Evolutionary conservation across 768 basidiomycete species (phyloP), one percentile per base, ranked within the genome.

Genomic region (Lentinula detonsa): DNA sequence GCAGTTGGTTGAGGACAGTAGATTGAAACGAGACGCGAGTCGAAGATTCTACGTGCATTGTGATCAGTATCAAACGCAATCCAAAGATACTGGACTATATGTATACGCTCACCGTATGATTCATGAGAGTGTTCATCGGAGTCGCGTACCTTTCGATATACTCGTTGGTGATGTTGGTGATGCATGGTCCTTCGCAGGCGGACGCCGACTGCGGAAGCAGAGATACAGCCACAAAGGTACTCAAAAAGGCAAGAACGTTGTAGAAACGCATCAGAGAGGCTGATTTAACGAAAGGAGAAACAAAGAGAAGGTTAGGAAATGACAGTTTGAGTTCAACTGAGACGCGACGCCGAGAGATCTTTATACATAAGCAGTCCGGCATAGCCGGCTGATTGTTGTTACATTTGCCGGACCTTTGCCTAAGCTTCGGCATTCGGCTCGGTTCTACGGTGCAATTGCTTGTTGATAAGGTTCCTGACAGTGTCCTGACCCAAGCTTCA

Each of bases 171-270:
- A 85, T 81, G n/a, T 72, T 78, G 16, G 73, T 70, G 60, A 86
- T 87, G 68, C 90, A 91, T 34, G 84, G 81, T 23, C 84, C 85
- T 76, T 91, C 90, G 69, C 90, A 92, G 33, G 85, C 84, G 40
- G 68, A 66, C 61, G 81, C 78, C 45, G 75, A 67, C 66, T 72
- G 67, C 49, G 78, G 75, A 65, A 71, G 65, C 18, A 68, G 40
- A 15, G 69, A 61, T 57, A 74, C 53, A 34, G 35, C 37, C 9
- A 74, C 43, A 34, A 70, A 49, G 51, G 66, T 63, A 57, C 64
- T 46, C 5, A 64, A 50, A 62, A 57, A 33, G 51, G 65, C 69
- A 72, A 60, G 57, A 18, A 46, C 21, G 9, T 15, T 33, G 33
- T 45, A 57, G 13, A 57, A 57, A 6, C 13, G 57, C 53, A 40